These are phyloP conservation scores for Dioscorea zingiberensis DNA, from an alignment of 106 monocot genomes.

Conservation along the genomic window DNA sequence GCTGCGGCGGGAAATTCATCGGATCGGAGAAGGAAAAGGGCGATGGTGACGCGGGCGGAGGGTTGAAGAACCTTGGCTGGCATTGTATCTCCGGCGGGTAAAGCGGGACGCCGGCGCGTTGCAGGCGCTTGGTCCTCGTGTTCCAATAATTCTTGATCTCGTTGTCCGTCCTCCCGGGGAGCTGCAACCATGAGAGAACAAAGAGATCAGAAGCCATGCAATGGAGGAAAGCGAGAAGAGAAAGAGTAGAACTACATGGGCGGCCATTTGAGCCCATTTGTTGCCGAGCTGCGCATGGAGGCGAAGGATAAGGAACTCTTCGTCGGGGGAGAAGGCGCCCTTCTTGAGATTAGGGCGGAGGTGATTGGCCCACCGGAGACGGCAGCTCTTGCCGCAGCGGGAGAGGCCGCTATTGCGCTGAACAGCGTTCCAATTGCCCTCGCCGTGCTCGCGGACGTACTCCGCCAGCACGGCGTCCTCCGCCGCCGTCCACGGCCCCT, in stretches of 20 bases:
- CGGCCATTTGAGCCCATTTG: slow-evolving; percentile 82
- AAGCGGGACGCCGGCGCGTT: slow-evolving; percentile 42
- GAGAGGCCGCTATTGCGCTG: slow-evolving; percentile 51
- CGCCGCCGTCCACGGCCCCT: slow-evolving; percentile 28
- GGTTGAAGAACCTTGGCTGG: neutral
- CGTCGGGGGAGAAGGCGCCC: slow-evolving; percentile 55
- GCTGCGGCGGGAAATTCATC: neutral
- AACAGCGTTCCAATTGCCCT: slow-evolving; percentile 69
- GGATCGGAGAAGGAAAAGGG: neutral
- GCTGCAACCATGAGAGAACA: slow-evolving; percentile 5
- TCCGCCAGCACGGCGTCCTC: slow-evolving; percentile 53
- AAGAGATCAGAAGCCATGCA: neutral
- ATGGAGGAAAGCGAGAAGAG: neutral
- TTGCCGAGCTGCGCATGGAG: slow-evolving; percentile 68
- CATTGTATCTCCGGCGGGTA: slow-evolving; percentile 37
- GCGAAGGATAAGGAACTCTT: slow-evolving; percentile 58
- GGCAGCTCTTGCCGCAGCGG: slow-evolving; percentile 74
- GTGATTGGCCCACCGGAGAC: slow-evolving; percentile 70
- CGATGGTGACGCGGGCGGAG: neutral
- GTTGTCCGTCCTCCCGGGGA: slow-evolving; percentile 74
- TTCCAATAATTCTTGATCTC: slow-evolving; percentile 89
- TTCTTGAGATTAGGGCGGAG: slow-evolving; percentile 69
- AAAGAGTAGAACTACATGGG: slow-evolving; percentile 16
- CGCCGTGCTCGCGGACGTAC: slow-evolving; percentile 48
- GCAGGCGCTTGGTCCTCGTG: slow-evolving; percentile 48